Base-by-base conservation (phyloP, 495 filamentous ascomycete genomes). In the Bryoglossum gracile region DNA sequence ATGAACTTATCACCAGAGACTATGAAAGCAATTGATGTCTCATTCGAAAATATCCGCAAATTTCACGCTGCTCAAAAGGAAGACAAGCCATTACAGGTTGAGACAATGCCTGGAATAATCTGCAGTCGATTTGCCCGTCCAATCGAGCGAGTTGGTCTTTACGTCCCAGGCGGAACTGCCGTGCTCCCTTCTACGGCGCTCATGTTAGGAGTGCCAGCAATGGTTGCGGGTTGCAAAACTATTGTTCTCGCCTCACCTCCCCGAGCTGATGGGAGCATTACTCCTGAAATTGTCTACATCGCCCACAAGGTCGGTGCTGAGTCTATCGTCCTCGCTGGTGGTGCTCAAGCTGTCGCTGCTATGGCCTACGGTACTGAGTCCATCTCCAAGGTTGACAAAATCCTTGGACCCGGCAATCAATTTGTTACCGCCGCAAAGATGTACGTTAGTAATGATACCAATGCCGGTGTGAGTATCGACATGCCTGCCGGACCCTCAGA, bases 381-480 rank as follows among this genome's bases (percentile, higher is more conserved):
- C 60, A 78, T 97, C 49, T 87, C 69, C 62, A 98, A 98, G 70
- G 94, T 97, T 14, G 92, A 98, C 74, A 98, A 98, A 81, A 95
- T 98, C 58, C 78, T 98, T 3, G 92, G 92, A 1, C 92, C 92
- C 2, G 92, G 92, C 32, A 98, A 98, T 67, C 92, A 98, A 67
- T 98, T 97, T 60, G 94, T 98, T 22, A 98, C 92, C 0, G 92
- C 94, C 0, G 92, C 86, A 41, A 98, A 98, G 79, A 98, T 98
- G 92, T 68, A 86, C 48, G 92, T 98, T 6, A 82, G 82, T 62
- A 98, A 97, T 65, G 94, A 97, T 61, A 96, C 92, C 26, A 90
- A 84, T 43, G 92, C 92, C 1, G 82, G 86, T 25, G 92, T 98
- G 13, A 83, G 86, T 66, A 98, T 98, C 61, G 92, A 98, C 62